Evolutionary conservation across 2,329 filamentous ascomycete species (phyloP).

Genomic region (Paracoccidioides lutzii): DNA sequence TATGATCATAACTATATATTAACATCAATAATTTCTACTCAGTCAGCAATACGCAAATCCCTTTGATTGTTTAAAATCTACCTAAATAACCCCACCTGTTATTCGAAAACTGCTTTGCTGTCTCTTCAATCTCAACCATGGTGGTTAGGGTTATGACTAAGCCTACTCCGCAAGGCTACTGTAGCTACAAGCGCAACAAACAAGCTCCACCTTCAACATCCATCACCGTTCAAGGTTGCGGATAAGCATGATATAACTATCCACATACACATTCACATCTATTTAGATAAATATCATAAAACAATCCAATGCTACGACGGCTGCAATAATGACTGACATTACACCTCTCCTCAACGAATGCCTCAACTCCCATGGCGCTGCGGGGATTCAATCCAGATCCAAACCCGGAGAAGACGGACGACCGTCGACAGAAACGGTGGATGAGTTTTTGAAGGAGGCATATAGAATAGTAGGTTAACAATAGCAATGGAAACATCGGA

Average conservation of each 20-base stretch:
- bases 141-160: not conserved
- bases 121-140: not conserved
- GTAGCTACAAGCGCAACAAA: not conserved
- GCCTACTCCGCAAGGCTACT: not conserved
- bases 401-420: conserved; percentile 3
- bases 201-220: not conserved
- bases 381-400: conserved; percentile 23
- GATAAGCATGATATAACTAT: not conserved
- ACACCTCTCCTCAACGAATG: conserved; percentile 26
- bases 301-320: not conserved
- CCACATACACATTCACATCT: not conserved
- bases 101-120: too few relatives aligned
- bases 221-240: not conserved
- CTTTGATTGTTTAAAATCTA: too few relatives aligned
- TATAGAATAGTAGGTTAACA: conserved; percentile 63
- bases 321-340: conserved; percentile 28
- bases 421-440: conserved; percentile 37
- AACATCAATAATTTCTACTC: too few relatives aligned
- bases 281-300: not conserved
- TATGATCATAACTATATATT: too few relatives aligned
- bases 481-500: not conserved
- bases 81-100: too few relatives aligned
- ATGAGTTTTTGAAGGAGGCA: conserved; percentile 86
- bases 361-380: conserved; percentile 22
- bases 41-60: too few relatives aligned